Base-by-base conservation (phyloP, 2,329 filamentous ascomycete genomes). In the Trematosphaeria pertusa region DNA sequence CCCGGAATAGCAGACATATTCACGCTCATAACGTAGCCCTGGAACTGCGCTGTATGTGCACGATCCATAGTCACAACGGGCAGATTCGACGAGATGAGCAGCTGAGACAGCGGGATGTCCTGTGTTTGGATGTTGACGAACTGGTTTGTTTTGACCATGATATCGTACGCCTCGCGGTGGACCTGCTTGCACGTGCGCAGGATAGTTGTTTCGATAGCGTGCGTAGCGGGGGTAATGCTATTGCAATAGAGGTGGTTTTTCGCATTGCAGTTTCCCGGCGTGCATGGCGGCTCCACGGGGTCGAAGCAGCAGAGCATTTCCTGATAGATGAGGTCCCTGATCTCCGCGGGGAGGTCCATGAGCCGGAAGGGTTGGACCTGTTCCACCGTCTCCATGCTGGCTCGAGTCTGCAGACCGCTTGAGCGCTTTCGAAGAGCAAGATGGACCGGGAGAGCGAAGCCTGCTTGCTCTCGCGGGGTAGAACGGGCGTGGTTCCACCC, bases 81-180 rank as follows among this genome's bases (percentile, higher is more conserved):
- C 6, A 51, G 7, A 14, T 28, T 11, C 21, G 11, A 28, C 4
- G 15, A 11, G 2, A 38, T 12, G 10, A 43, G 10, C 5, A 39
- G 15, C 9, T 9, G 4, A 5, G 26, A 6, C 8, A 48, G 15
- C 7, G 24, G 19, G 2, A 43, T 43, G 15, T 39, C 38, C 14
- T 21, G 5, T n/a, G 38, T 35, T 8, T 19, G 19, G 19, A 54
- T 37, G 11, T 40, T 20, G 18, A 59, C 43, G 33, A 56, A 56
- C 4, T 37, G 34, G 33, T 56, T 60, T 0, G 40, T 51, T 32
- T 58, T 58, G 19, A 56, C 43, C 54, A 60, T 56, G 37, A 52
- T 34, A 46, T 56, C 52, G 38, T 56, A 58, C 2, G 57, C 57
- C 43, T 60, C 52, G 22, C 38, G 43, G 35, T 60, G 46, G 17